Percentiles rank a stretch among this genome's conserved stretches.
Evolutionary conservation across 179 eudicot species (phyloP).

Genomic region (Sideroxylon spinosum): DNA sequence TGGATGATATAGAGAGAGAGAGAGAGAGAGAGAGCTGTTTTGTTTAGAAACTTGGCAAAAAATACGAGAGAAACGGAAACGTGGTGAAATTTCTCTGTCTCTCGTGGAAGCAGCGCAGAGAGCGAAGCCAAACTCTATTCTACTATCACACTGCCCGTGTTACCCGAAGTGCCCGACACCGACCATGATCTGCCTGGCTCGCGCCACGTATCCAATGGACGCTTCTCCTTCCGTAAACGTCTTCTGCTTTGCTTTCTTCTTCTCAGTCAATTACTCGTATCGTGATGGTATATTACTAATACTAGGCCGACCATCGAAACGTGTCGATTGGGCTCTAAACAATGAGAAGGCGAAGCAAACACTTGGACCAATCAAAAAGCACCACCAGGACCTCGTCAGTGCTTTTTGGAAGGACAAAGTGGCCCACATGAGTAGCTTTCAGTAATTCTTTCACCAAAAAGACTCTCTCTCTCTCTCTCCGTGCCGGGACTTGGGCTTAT

Average conservation of each 20-base stretch:
- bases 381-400: neutral
- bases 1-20: neutral
- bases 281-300: neutral
- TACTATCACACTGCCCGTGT: neutral
- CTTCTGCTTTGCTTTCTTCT: neutral
- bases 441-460: neutral
- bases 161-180: slow-evolving; percentile 1
- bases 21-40: neutral
- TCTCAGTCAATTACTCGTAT: slow-evolving; percentile 11
- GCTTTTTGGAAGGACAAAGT: neutral
- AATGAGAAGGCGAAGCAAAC: neutral
- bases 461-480: neutral
- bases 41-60: neutral
- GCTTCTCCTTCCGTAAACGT: neutral
- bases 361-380: neutral
- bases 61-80: neutral
- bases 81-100: neutral
- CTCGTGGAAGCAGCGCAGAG: neutral
- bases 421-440: slow-evolving; percentile 5
- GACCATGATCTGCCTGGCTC: neutral
- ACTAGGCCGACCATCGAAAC: neutral
- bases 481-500: neutral
- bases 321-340: neutral
- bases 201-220: slow-evolving; percentile 5
- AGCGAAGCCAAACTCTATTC: neutral